Evolutionary conservation across 257 asterid genomes (phyloP).

Genomic region (Thymus mandschuricus): DNA sequence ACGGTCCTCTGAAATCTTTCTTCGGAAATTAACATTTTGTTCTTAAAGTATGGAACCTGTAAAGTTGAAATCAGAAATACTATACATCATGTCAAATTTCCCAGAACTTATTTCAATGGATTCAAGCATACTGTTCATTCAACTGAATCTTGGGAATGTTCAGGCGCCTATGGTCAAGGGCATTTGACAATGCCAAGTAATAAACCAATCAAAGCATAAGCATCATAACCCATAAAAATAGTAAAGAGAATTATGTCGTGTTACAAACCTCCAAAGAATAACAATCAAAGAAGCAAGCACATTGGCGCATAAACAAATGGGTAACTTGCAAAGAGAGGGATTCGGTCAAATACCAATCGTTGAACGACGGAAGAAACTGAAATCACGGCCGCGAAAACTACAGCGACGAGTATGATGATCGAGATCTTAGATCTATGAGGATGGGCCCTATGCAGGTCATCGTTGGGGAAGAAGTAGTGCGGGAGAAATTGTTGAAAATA

Average conservation of each 20-base stretch:
- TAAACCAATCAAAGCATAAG: background rate
- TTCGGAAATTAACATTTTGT: background rate
- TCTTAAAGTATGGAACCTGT: background rate
- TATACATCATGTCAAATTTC: background rate
- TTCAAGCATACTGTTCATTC: background rate
- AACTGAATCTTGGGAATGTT: conserved; percentile 13
- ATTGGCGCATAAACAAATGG: conserved; percentile 12
- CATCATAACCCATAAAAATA: conserved; percentile 1
- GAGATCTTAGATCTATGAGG: conserved; percentile 67
- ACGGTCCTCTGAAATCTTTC: background rate
- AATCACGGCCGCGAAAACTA: conserved; percentile 51
- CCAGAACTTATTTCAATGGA: conserved; percentile 2
- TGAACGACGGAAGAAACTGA: conserved; percentile 58
- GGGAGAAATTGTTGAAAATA: conserved; percentile 53
- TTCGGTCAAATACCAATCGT: conserved; percentile 62
- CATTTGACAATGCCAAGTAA: conserved; percentile 6
- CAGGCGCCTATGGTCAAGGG: background rate
- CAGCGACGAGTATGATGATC: conserved; percentile 44
- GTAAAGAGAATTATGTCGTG: background rate
- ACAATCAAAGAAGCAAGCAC: conserved; percentile 26
- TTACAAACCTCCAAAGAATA: background rate
- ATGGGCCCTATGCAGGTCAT: conserved; percentile 61
- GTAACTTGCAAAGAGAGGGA: conserved; percentile 25
- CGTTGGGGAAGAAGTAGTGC: conserved; percentile 53
- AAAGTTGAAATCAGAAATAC: background rate